These are phyloP conservation scores for Trichomonas vaginalis DNA, from an alignment of 208 protist species.

Conservation along the genomic window DNA sequence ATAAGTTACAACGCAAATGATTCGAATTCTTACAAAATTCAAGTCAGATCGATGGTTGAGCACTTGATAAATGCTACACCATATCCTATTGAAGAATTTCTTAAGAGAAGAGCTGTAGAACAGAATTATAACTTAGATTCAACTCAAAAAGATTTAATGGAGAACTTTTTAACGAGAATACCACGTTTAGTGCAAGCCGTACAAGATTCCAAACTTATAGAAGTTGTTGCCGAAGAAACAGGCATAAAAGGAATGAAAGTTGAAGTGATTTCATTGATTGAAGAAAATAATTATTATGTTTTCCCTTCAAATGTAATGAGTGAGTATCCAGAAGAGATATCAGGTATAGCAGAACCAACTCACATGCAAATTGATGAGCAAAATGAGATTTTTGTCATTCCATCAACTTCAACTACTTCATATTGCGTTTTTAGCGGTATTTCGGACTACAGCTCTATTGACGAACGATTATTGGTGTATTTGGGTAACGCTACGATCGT, in stretches of 20 bases:
- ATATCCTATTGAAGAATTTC: background rate
- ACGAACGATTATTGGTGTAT: background rate
- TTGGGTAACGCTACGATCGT: background rate
- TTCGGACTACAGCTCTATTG: background rate
- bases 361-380: background rate
- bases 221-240: background rate
- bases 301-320: background rate
- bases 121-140: background rate
- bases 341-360: background rate
- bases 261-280: background rate
- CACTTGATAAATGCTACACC: background rate
- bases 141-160: background rate
- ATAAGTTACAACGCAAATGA: background rate
- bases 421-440: background rate
- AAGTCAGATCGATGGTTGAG: background rate
- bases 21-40: background rate
- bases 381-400: background rate
- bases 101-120: background rate
- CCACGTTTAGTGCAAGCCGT: background rate
- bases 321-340: background rate
- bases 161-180: background rate
- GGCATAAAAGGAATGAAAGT: background rate
- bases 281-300: background rate
- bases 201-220: background rate
- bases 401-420: background rate